Percentiles rank a stretch among this genome's conserved stretches.
Evolutionary conservation across 129 eudicot genomes (phyloP).

Genomic region (Lactuca saligna): DNA sequence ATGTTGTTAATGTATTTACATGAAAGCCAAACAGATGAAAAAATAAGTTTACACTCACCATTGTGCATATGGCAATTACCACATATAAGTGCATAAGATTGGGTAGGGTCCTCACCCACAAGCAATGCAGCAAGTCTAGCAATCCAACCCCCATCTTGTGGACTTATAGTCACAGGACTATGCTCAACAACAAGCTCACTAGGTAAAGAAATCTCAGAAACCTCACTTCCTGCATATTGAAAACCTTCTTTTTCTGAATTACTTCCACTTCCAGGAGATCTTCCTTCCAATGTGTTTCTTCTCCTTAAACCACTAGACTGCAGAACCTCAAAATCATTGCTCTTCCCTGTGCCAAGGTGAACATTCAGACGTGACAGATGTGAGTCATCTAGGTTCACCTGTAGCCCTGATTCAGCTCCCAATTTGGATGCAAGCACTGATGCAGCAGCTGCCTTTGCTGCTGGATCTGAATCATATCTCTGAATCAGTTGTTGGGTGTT

Average conservation of each 20-base stretch:
- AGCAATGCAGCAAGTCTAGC: conserved; percentile 92
- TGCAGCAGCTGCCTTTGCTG: conserved; percentile 97
- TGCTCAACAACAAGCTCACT: conserved; percentile 68
- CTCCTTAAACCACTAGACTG: conserved; percentile 70
- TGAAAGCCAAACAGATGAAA: neutral
- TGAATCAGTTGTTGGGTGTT: conserved; percentile 92
- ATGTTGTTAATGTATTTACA: conserved; percentile 1
- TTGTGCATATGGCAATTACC: conserved; percentile 96
- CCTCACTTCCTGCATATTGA: conserved; percentile 45
- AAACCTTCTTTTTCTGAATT: conserved; percentile 35
- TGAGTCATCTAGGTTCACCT: conserved; percentile 56
- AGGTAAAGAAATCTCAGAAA: conserved; percentile 42
- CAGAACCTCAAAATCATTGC: conserved; percentile 57
- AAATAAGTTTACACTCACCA: conserved; percentile 52
- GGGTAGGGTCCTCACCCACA: conserved; percentile 97
- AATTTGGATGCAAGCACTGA: conserved; percentile 80
- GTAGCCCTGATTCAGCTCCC: conserved; percentile 88
- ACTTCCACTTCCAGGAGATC: conserved; percentile 37
- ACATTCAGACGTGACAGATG: conserved; percentile 27
- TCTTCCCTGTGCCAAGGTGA: conserved; percentile 52
- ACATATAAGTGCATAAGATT: conserved; percentile 87
- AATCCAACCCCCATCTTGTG: conserved; percentile 85
- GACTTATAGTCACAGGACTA: conserved; percentile 40
- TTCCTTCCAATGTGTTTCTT: conserved; percentile 46
- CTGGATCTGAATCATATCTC: conserved; percentile 96